Evolutionary conservation across 768 basidiomycete species (phyloP).

Genomic region (Kwoniella botswanensis): DNA sequence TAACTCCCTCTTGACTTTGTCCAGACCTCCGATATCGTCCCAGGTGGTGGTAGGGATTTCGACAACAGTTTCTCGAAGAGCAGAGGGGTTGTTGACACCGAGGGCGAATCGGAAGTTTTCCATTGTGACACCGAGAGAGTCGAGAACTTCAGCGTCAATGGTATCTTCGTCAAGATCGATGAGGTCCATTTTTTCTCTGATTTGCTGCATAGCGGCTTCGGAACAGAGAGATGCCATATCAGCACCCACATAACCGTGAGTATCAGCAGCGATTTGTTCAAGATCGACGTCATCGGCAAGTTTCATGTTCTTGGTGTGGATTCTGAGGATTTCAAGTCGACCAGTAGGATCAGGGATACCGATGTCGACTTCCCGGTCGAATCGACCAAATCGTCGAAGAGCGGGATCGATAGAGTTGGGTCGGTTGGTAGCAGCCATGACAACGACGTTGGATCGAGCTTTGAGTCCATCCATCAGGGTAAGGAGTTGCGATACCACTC

Average conservation of each 20-base stretch:
- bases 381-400: constrained; percentile 96
- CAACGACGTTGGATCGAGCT: constrained; percentile 97
- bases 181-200: constrained; percentile 98
- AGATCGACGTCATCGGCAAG: constrained; percentile 94
- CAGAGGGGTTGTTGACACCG: constrained; percentile 95
- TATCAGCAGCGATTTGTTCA: constrained; percentile 98
- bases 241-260: constrained; percentile 98
- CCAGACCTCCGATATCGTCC: constrained; percentile 99
- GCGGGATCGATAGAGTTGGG: constrained; percentile 99
- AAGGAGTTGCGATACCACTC: constrained; percentile 96
- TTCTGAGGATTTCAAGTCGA: constrained; percentile 96
- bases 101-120: constrained; percentile 99
- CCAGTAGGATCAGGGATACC: constrained; percentile 99
- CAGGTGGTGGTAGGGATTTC: constrained; percentile 98
- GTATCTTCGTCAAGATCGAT: constrained; percentile 70
- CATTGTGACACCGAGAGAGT: constrained; percentile 99
- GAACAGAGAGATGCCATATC: constrained; percentile 97
- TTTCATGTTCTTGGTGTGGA: constrained; percentile 99
- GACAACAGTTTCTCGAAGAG: constrained; percentile 97
- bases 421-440: constrained; percentile 90
- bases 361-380: constrained; percentile 99
- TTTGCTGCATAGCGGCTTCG: constrained; percentile 99
- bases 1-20: constrained; percentile 98
- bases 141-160: constrained; percentile 98
- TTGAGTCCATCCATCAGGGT: constrained; percentile 99